Base-by-base conservation (phyloP, 495 filamentous ascomycete genomes). In the Geoglossum glabrum region DNA sequence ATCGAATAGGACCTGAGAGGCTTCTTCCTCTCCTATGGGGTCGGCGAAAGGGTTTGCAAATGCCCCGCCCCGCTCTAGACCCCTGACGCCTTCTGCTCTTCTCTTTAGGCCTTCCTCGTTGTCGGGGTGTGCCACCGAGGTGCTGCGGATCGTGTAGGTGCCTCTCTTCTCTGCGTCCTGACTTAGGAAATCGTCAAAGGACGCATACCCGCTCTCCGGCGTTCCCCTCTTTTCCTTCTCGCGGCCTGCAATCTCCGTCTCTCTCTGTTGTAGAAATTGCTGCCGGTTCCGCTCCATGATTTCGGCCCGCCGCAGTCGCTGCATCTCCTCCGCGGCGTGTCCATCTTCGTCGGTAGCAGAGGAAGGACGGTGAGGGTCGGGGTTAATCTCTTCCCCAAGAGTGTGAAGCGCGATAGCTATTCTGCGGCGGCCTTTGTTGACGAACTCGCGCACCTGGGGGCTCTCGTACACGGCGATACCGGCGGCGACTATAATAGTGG, bases 401-500 rank as follows among this genome's bases (percentile, higher is more conserved):
- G 76, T 76, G 64, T 90, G 83, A 27, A 94, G 70, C 17, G 86
- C 85, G 59, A 87, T 67, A 36, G 86, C 85, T 59, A 92, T 80
- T 63, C 85, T 85, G 33, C 86, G 80, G 51, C 87, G 83, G 52
- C 85, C 80, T 61, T 81, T 79, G 58, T 84, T 77, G 54, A 88
- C 76, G 73, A 84, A 84, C 70, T 82, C 78, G 63, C 84, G 80
- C 49, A 92, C 74, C 68, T 90, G 82, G 13, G 85, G 86, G 23
- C 79, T 86, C 66, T 92, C 85, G 69, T 94, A 94, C 57, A 90
- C 75, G 38, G 87, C 87, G 56, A 92, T 80, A 7, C 86, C 86
- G 45, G 86, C 86, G 59, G 86, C 86, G 28, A 87, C 80, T 34
- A 87, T 76, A 25, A 89, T 79, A 43, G 83, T 79, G 15, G 86